A percentile compares a stretch with the other conserved stretches of the same genome.
Evolutionary conservation across 2,329 filamentous ascomycete genomes (phyloP).

Genomic region (Apiospora aurea): DNA sequence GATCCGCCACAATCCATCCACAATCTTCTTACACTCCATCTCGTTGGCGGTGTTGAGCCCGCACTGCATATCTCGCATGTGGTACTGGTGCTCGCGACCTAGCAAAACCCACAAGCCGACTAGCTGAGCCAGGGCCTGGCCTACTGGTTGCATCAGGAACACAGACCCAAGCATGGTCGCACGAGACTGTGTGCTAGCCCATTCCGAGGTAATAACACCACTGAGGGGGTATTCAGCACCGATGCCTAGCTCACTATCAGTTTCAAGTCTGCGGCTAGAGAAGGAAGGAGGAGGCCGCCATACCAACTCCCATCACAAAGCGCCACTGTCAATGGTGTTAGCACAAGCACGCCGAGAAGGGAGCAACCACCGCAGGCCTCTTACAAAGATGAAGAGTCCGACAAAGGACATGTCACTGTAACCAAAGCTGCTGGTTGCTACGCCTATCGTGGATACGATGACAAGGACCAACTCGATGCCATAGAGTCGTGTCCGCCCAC

Average conservation of each 20-base stretch:
- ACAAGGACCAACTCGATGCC: slow-evolving; percentile 64
- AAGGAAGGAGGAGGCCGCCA: neutral
- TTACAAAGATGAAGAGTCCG: slow-evolving; percentile 56
- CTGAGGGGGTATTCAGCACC: slow-evolving; percentile 73
- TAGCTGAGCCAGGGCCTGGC: slow-evolving; percentile 69
- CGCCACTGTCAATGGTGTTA: slow-evolving; percentile 48
- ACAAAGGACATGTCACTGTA: slow-evolving; percentile 58
- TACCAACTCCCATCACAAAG: slow-evolving; percentile 61
- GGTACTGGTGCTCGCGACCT: slow-evolving; percentile 42
- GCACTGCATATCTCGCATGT: slow-evolving; percentile 45
- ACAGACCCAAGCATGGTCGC: slow-evolving; percentile 70
- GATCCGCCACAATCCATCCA: slow-evolving; percentile 72
- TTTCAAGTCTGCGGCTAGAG: neutral
- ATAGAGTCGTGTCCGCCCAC: slow-evolving; percentile 62
- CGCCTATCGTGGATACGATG: slow-evolving; percentile 63
- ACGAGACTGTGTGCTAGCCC: slow-evolving; percentile 63
- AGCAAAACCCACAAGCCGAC: slow-evolving; percentile 63
- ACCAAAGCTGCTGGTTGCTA: slow-evolving; percentile 59
- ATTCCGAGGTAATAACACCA: slow-evolving; percentile 73
- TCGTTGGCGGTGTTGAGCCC: slow-evolving; percentile 52
- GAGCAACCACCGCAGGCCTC: slow-evolving; percentile 25
- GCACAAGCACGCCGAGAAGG: neutral
- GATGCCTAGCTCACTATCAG: slow-evolving; percentile 52
- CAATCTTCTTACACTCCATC: slow-evolving; percentile 52
- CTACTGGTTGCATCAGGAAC: slow-evolving; percentile 73